phyloP scores from a whole-genome alignment of 192 early-diverging fungal species.

The Lunasporangiospora selenospora region DNA sequence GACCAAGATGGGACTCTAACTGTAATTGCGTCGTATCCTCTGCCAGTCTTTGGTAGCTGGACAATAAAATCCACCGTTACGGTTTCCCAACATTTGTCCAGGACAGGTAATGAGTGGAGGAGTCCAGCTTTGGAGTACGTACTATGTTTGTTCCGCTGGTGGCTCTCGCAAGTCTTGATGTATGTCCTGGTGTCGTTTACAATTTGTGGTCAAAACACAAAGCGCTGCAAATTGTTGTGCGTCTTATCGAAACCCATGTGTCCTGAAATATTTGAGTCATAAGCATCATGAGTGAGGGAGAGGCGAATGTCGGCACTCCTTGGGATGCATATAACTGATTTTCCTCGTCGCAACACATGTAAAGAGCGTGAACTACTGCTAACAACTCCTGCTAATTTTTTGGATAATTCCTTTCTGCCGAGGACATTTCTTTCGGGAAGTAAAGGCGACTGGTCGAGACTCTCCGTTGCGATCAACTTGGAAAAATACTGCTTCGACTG shows the following conservation, averaged over 20 bases:
- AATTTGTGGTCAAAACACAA: slow-evolving; percentile 1
- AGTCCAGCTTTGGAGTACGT: slow-evolving; percentile 22
- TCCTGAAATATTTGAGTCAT: slow-evolving; percentile 16
- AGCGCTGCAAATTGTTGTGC: not conserved
- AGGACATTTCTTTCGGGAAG: no score
- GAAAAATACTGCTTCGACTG: no score
- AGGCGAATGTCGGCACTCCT: not conserved
- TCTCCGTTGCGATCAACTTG: no score
- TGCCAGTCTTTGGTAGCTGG: no score
- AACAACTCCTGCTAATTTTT: no score
- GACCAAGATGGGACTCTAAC: no score
- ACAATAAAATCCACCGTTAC: no score
- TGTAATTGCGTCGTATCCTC: no score
- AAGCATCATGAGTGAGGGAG: not conserved
- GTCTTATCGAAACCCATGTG: slow-evolving; percentile 33
- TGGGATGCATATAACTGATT: not conserved
- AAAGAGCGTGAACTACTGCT: no score
- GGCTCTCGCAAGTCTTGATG: slow-evolving; percentile 7
- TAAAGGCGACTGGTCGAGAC: no score
- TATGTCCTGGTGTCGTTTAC: slow-evolving; percentile 1
- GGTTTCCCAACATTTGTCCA: no score
- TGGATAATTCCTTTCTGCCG: no score
- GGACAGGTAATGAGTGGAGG: slow-evolving; percentile 31
- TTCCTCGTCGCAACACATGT: not conserved
- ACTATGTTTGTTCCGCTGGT: slow-evolving; percentile 20